phyloP scores from a whole-genome alignment of 2,329 filamentous ascomycete species.

The Cryphonectria nitschkei region DNA sequence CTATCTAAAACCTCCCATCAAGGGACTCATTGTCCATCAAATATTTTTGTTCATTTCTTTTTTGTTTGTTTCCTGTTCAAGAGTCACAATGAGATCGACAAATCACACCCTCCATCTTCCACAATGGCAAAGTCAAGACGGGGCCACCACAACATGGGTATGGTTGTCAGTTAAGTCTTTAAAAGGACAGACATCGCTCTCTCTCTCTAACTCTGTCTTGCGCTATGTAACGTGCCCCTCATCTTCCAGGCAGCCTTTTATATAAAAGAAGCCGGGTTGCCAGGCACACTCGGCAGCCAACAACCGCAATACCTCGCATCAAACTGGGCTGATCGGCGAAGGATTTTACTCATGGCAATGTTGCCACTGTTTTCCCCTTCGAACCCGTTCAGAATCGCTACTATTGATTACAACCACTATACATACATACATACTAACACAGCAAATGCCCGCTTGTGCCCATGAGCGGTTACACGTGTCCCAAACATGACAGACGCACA shows the following conservation, averaged over 20 bases:
- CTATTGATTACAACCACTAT: not conserved
- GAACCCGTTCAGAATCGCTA: not conserved
- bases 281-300: not conserved
- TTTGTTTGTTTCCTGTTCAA: not conserved
- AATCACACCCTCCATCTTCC: not conserved
- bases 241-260: not conserved
- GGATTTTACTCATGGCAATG: not conserved
- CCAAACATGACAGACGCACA: not conserved
- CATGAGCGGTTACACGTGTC: no score
- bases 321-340: not conserved
- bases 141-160: not conserved
- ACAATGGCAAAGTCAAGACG: not conserved
- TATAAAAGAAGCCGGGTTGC: not conserved
- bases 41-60: not conserved
- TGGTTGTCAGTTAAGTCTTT: not conserved
- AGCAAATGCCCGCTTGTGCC: no score
- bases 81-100: not conserved
- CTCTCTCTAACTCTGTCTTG: not conserved
- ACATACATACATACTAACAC: no score
- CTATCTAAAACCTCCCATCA: not conserved
- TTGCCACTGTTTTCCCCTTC: not conserved
- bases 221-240: not conserved
- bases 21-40: not conserved
- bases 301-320: not conserved
- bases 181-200: not conserved